phyloP scores from a whole-genome alignment of 257 asterid genomes.

The Solanum bulbocastanum region DNA sequence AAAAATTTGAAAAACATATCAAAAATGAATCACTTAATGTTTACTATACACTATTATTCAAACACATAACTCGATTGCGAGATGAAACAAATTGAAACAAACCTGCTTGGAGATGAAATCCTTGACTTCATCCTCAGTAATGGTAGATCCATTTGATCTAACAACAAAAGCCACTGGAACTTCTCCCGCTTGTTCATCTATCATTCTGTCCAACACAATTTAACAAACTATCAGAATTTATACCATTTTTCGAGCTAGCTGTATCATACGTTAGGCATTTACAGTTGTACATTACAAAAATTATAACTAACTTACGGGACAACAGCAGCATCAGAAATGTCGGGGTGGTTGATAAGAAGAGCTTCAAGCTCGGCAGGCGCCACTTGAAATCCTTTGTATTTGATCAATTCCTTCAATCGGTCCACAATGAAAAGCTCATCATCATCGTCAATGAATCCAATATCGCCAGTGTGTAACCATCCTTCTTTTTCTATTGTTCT shows the following conservation, averaged over 20 bases:
- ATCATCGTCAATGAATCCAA: slow-evolving; percentile 68
- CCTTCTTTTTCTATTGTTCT: slow-evolving; percentile 77
- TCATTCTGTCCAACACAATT: slow-evolving; percentile 40
- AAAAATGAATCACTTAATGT: background rate
- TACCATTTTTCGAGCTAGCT: background rate
- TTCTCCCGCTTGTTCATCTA: slow-evolving; percentile 82
- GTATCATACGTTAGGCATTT: background rate
- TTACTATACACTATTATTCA: background rate
- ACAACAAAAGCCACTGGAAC: slow-evolving; percentile 90
- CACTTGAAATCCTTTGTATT: slow-evolving; percentile 85
- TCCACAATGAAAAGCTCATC: slow-evolving; percentile 91
- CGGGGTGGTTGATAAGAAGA: slow-evolving; percentile 57
- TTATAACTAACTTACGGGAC: slow-evolving; percentile 51
- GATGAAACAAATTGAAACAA: background rate
- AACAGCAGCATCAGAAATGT: slow-evolving; percentile 74
- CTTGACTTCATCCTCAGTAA: slow-evolving; percentile 72
- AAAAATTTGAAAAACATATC: background rate
- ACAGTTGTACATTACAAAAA: background rate
- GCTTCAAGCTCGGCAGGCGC: slow-evolving; percentile 97
- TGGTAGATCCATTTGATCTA: slow-evolving; percentile 35
- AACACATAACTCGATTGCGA: background rate
- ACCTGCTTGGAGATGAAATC: slow-evolving; percentile 70
- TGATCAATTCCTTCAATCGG: slow-evolving; percentile 69
- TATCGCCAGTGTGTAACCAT: slow-evolving; percentile 91
- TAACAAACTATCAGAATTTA: background rate